A percentile compares a stretch with the other conserved stretches of the same genome.
These are phyloP conservation scores for Termitomyces heimii DNA, from an alignment of 768 basidiomycete genomes.

Conservation along the genomic window DNA sequence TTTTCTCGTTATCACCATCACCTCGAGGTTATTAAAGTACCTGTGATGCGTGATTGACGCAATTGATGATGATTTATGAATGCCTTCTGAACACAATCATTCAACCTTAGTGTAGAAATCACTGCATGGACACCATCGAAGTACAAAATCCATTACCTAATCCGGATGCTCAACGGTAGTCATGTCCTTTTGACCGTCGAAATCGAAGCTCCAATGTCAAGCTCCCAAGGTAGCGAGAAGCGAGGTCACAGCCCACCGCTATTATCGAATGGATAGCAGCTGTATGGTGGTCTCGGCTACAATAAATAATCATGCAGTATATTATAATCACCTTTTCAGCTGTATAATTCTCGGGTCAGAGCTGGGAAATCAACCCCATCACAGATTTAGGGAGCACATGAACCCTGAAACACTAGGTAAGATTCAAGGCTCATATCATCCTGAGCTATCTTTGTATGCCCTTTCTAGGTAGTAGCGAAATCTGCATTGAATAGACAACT, in stretches of 20 bases:
- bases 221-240: background rate
- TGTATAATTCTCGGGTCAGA: too few relatives aligned
- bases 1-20: background rate
- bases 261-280: too few relatives aligned
- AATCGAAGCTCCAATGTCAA: background rate
- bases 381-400: too few relatives aligned
- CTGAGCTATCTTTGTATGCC: background rate
- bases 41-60: background rate
- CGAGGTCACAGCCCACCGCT: too few relatives aligned
- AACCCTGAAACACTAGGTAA: too few relatives aligned
- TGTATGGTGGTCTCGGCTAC: too few relatives aligned
- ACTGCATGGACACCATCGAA: background rate
- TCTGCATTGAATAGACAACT: background rate
- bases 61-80: background rate
- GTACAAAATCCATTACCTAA: background rate
- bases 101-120: background rate
- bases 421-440: background rate
- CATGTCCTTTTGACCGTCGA: background rate
- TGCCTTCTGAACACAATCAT: background rate
- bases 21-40: background rate
- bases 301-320: too few relatives aligned
- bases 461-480: background rate
- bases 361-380: too few relatives aligned
- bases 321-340: too few relatives aligned
- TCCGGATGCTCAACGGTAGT: background rate